Base-by-base conservation (phyloP, 1,139 yeast genomes). In the Diutina ranongensis region DNA sequence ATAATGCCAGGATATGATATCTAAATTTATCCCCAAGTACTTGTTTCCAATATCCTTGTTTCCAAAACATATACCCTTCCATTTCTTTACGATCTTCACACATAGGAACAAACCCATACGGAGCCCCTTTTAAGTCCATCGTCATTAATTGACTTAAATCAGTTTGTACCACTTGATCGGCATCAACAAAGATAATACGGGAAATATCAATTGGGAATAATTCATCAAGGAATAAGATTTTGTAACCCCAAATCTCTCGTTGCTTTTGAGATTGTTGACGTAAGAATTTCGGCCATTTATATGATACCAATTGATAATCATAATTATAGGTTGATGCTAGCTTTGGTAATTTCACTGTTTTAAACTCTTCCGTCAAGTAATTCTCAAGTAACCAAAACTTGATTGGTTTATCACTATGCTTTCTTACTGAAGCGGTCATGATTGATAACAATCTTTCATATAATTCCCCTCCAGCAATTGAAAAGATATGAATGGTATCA, bases 241-340 rank as follows among this genome's bases (percentile, higher is more conserved):
- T 89, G 58, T 83, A 85, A 1, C 92, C 95, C 89, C 95, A 86
- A 46, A 87, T 78, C 2, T 80, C 77, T 51, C 97, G 71, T 55
- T 83, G 88, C 57, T 78, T 78, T 53, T 81, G 88, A 31, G 80
- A 60, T 61, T 92, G 97, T 1, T 71, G 71, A 44, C 94, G 72
- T 27, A 92, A 67, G 94, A 97, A 92, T 21, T 68, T 63, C 10
- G 98, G 98, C 98, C 98, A 92, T 52, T 83, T 82, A 61, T 85
- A 92, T 2, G 83, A 76, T 18, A 92, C 71, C 42, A 85, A 63
- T 55, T 87, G 89, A 54, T 81, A 85, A 44, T 80, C 73, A 51
- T 85, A 78, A 1, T 73, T 72, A 50, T 71, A 73, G 46, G 73
- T 57, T n/a, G 64, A 59, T 0, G 94, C 80, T 44, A 88, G 57